Conservation (phyloP, 2,329 filamentous ascomycete genomes). For the Neonectria faginata region DNA sequence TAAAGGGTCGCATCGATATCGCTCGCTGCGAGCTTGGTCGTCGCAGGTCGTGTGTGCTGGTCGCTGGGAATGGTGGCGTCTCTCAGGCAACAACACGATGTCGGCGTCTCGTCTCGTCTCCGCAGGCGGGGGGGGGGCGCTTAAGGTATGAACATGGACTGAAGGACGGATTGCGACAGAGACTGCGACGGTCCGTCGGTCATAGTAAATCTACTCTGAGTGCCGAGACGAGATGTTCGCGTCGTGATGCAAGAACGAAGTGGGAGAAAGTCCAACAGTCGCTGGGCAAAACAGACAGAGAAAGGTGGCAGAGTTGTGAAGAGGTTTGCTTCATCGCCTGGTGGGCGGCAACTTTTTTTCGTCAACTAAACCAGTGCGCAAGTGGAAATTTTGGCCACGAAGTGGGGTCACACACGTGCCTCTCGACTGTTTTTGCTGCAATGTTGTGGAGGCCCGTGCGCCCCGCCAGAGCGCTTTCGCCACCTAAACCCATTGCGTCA, state of each 20-base stretch:
- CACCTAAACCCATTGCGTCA: slow-evolving; percentile 23
- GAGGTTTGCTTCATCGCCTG: slow-evolving; percentile 31
- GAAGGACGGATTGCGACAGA: slow-evolving; percentile 39
- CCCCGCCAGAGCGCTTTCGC: slow-evolving; percentile 4
- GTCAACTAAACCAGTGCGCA: slow-evolving; percentile 23
- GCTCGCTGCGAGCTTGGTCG: slow-evolving; percentile 24
- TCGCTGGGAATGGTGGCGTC: slow-evolving; percentile 38
- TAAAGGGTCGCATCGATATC: slow-evolving; percentile 47
- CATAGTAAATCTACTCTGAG: slow-evolving; percentile 43
- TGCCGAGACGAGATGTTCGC: neutral
- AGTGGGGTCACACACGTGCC: slow-evolving; percentile 49
- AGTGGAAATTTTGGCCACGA: slow-evolving; percentile 43
- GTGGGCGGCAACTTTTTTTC: slow-evolving; percentile 40
- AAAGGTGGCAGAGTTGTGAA: slow-evolving; percentile 29
- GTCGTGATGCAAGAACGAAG: slow-evolving; percentile 9
- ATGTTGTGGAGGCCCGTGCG: slow-evolving; percentile 36
- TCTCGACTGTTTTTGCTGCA: slow-evolving; percentile 19
- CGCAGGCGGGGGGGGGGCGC: slow-evolving; percentile 25
- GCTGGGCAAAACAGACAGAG: slow-evolving; percentile 4
- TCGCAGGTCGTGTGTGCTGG: slow-evolving; percentile 22
- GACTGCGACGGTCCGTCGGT: slow-evolving; percentile 33
- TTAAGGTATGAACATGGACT: slow-evolving; percentile 43
- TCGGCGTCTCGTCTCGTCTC: slow-evolving; percentile 25
- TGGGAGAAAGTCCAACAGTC: slow-evolving; percentile 9
- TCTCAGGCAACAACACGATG: slow-evolving; percentile 43